These are phyloP conservation scores for Aegilops tauschii DNA, from an alignment of 176 grass and related monocot genomes.

Conservation along the genomic window DNA sequence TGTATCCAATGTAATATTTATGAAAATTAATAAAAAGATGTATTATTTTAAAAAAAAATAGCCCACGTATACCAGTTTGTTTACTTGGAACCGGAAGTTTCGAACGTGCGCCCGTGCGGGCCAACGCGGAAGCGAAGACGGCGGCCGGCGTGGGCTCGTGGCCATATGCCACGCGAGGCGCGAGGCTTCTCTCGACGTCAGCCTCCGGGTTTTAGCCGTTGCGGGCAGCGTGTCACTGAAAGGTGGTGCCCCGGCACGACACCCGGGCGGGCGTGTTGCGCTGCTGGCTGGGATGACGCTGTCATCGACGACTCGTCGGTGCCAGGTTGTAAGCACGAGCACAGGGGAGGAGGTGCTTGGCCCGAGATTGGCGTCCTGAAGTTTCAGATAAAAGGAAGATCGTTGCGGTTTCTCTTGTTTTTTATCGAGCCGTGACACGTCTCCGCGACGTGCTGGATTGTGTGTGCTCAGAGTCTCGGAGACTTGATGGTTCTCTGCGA, in stretches of 20 bases:
- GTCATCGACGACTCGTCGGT: not conserved
- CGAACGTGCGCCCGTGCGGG: not conserved
- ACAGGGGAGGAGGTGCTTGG: not conserved
- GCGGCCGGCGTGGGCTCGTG: not conserved
- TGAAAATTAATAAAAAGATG: too few species aligned
- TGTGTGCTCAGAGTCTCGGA: not conserved
- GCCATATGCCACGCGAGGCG: not conserved
- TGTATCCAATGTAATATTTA: too few species aligned
- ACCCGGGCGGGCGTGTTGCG: not conserved
- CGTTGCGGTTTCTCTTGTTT: not conserved
- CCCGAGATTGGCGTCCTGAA: not conserved
- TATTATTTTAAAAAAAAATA: too few species aligned
- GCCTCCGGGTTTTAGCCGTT: not conserved
- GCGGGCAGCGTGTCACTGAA: not conserved
- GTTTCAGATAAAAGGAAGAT: not conserved
- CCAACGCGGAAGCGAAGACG: not conserved
- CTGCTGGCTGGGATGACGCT: not conserved
- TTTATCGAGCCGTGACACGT: constrained; percentile 19
- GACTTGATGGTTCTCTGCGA: not conserved
- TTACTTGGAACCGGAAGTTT: not conserved
- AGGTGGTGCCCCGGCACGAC: not conserved
- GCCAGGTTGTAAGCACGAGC: not conserved
- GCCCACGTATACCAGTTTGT: not conserved
- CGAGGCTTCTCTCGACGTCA: not conserved
- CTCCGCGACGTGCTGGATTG: constrained; percentile 25